Conservation (phyloP, 1,284 basidiomycete genomes). For the Moesziomyces sp. region DNA sequence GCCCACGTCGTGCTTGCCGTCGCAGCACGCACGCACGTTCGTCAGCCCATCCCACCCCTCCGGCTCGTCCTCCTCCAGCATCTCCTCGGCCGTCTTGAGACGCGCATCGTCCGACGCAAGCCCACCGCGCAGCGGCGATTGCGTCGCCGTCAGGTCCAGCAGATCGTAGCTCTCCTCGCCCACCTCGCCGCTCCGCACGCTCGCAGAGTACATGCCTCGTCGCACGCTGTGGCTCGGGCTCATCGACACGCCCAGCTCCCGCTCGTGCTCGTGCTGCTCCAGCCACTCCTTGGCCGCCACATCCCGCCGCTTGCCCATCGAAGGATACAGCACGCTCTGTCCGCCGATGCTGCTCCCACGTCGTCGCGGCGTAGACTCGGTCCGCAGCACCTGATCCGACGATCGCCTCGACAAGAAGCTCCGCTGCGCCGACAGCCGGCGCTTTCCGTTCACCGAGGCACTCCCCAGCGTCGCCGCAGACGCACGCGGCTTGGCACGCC, state of each 20-base stretch:
- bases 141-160: conserved; percentile 43
- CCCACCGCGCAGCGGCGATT: conserved; percentile 31
- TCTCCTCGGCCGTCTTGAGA: conserved; percentile 62
- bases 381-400: conserved; percentile 62
- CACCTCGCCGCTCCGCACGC: conserved; percentile 21
- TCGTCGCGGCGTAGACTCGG: conserved; percentile 76
- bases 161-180: conserved; percentile 42
- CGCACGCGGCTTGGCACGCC: conserved; percentile 35
- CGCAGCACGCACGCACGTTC: conserved; percentile 79
- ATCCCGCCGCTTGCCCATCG: conserved; percentile 80
- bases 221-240: conserved; percentile 37
- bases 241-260: conserved; percentile 37
- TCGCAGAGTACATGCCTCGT: conserved; percentile 22
- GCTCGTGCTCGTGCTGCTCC: conserved; percentile 52
- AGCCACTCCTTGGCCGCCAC: conserved; percentile 90
- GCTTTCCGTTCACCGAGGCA: conserved; percentile 20
- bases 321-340: conserved; percentile 70
- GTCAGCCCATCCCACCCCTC: conserved; percentile 91
- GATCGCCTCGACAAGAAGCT: conserved; percentile 58
- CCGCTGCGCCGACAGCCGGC: conserved; percentile 62
- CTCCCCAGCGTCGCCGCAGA: conserved; percentile 34
- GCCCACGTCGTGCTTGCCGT: conserved; percentile 80
- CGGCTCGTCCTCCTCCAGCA: conserved; percentile 77
- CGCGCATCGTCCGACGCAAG: conserved; percentile 48
- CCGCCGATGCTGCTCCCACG: conserved; percentile 74